Conservation (phyloP, 495 filamentous ascomycete genomes). For the Xylaria cubensis region DNA sequence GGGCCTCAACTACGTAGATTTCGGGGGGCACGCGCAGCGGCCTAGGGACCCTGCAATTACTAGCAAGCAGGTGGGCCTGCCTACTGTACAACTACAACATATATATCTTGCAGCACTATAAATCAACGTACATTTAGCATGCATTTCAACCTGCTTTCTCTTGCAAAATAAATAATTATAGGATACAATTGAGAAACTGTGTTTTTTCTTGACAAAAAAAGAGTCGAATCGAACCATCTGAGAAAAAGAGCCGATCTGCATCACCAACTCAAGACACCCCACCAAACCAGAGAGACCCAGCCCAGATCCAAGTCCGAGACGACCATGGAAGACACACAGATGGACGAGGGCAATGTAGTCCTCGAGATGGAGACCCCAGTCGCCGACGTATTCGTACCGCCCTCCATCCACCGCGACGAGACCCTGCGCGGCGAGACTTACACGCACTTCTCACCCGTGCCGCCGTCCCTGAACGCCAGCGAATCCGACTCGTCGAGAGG, state of each 20-base stretch:
- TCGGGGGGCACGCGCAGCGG: not conserved
- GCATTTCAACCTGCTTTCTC: too few species aligned
- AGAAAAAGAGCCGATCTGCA: not conserved
- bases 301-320: not conserved
- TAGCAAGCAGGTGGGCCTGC: not conserved
- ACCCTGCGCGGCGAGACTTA: slow-evolving; percentile 80
- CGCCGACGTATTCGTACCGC: slow-evolving; percentile 72
- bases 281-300: not conserved
- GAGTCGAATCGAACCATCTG: not conserved
- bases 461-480: slow-evolving; percentile 49
- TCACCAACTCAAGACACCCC: not conserved
- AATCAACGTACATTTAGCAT: not conserved
- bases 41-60: not conserved
- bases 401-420: slow-evolving; percentile 68
- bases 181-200: not conserved
- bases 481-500: slow-evolving; percentile 24
- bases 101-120: not conserved
- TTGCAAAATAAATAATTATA: not conserved
- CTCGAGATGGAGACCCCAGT: slow-evolving; percentile 60
- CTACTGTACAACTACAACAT: not conserved
- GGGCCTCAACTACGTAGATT: too few species aligned
- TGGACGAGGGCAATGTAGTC: slow-evolving; percentile 51
- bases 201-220: not conserved
- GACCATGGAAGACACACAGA: slow-evolving; percentile 55
- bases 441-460: slow-evolving; percentile 81